Base-by-base conservation (phyloP, 768 basidiomycete species). In the Coprinopsis marcescibilis region DNA sequence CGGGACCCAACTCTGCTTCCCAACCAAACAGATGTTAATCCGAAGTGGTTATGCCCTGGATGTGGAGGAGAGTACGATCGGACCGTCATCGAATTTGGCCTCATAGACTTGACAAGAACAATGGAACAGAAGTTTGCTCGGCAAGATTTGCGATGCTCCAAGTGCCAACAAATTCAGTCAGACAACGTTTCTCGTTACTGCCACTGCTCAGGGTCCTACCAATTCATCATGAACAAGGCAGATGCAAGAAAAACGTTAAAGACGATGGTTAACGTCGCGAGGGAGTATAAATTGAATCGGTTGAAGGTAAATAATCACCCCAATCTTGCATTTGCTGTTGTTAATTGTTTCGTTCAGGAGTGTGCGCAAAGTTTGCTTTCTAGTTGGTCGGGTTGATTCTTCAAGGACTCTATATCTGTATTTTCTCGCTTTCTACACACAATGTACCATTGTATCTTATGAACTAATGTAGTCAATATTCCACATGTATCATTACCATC, bases 41-140 rank as follows among this genome's bases (percentile, higher is more conserved):
- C 75, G 4, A 78, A 75, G 46, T 92, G 88, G 90, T 59, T 68
- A 12, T 89, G 92, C 58, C 66, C 71, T 42, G 68, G 68, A 44
- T 96, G 93, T 54, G 79, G 78, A 15, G 82, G 84, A 25, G 89
- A 96, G 62, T 95, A 92, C 63, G 94, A 99, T 60, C 78, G 85
- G n/a, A 65, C 72, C 6, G 76, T 80, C 30, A 93, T 99, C 60
- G 95, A 98, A 64, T 83, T 89, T 56, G 76, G 81, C 42, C 67
- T 99, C 48, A 81, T 98, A 51, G 81, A 87, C 38, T 69, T 85
- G 61, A 77, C 92, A 19, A 76, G 80, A 35, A 63, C 73, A 13
- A 66, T 91, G 30, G 83, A 92, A 62, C 73, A 80, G 26, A 72
- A 78, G 26, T 92, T 87, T 55, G 77, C 87, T 23, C 85, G 93